Conservation (phyloP, 1,284 basidiomycete species). For the Boletus sp. region DNA sequence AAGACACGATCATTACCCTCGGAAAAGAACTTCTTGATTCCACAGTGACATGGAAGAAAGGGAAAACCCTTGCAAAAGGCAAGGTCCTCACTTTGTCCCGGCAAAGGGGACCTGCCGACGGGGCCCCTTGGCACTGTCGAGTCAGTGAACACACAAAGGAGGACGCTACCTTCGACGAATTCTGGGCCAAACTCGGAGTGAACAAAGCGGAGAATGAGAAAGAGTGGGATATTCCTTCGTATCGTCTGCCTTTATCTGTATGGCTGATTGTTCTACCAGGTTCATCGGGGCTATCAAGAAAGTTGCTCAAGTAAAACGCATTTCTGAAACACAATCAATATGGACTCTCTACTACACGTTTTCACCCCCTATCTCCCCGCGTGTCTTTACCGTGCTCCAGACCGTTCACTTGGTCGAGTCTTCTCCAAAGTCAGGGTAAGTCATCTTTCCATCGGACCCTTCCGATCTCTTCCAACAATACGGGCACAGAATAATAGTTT, state of each 20-base stretch:
- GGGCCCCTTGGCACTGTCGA: slow-evolving; percentile 64
- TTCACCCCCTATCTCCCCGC: slow-evolving; percentile 63
- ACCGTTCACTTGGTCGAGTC: slow-evolving; percentile 50
- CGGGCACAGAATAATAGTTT: slow-evolving; percentile 59
- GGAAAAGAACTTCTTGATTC: slow-evolving; percentile 56
- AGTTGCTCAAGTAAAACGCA: slow-evolving; percentile 56
- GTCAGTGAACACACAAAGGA: slow-evolving; percentile 62
- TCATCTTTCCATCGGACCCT: not conserved
- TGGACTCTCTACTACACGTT: slow-evolving; percentile 76
- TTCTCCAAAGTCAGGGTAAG: slow-evolving; percentile 56
- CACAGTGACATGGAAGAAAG: slow-evolving; percentile 59
- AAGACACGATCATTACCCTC: slow-evolving; percentile 54
- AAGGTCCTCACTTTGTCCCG: slow-evolving; percentile 55
- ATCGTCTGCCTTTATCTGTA: not conserved
- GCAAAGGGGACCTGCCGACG: slow-evolving; percentile 51
- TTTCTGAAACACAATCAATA: slow-evolving; percentile 62
- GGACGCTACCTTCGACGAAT: slow-evolving; percentile 66
- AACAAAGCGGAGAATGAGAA: slow-evolving; percentile 69
- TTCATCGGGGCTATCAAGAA: slow-evolving; percentile 66
- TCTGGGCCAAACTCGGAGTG: slow-evolving; percentile 65
- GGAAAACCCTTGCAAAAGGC: slow-evolving; percentile 56
- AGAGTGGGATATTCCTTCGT: slow-evolving; percentile 40
- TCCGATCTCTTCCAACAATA: not conserved
- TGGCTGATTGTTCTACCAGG: slow-evolving; percentile 36
- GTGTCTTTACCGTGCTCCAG: slow-evolving; percentile 74